These are phyloP conservation scores for Eucalyptus marginata DNA, from an alignment of 345 rosid genomes.

Conservation along the genomic window DNA sequence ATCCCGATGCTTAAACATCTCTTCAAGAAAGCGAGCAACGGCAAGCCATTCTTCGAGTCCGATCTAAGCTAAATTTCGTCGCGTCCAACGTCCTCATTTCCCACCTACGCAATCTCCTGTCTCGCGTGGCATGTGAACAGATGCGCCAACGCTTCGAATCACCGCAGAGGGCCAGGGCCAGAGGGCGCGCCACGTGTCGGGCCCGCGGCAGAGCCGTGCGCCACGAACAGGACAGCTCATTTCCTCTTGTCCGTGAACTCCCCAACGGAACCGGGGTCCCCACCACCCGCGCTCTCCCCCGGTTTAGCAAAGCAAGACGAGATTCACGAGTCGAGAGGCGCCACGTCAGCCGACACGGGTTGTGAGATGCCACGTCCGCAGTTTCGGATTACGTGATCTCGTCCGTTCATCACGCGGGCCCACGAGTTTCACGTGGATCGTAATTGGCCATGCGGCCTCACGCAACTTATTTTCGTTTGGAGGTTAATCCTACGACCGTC, in stretches of 20 bases:
- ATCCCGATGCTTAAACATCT: background rate
- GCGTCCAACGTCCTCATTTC: background rate
- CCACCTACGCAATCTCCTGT: background rate
- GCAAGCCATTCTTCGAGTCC: background rate
- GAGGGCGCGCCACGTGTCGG: background rate
- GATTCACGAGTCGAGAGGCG: background rate
- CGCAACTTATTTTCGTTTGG: background rate
- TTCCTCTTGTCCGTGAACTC: background rate
- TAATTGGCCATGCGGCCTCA: background rate
- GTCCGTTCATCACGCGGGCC: background rate
- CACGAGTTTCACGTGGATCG: background rate
- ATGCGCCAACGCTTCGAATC: background rate
- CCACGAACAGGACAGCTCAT: background rate
- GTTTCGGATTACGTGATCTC: background rate
- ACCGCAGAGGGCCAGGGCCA: background rate
- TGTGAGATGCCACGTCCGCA: background rate
- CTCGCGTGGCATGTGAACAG: background rate
- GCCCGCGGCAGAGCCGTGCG: background rate
- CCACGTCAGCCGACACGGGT: background rate
- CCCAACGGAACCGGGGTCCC: background rate
- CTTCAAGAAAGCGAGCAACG: background rate
- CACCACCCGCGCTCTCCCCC: background rate
- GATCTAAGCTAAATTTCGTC: background rate
- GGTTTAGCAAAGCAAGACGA: background rate
- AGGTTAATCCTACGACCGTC: background rate